Base-by-base conservation (phyloP, 2,329 filamentous ascomycete species). In the Fusarium humuli region DNA sequence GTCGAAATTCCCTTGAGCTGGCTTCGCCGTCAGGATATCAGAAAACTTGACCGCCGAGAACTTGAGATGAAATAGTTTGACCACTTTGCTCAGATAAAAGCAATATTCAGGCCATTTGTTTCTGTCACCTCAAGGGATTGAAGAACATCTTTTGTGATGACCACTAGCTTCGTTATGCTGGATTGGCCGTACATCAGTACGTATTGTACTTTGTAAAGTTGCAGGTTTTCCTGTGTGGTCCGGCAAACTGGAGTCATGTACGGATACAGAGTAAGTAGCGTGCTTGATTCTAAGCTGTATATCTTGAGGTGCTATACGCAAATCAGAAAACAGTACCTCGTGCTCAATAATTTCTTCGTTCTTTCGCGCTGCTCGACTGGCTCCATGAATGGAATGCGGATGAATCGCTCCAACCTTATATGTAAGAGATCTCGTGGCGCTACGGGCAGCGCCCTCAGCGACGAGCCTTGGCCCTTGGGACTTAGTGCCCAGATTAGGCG, bases 381-480 rank as follows among this genome's bases (percentile, higher is more conserved):
- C 48, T 40, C 20, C 37, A 57, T n/a, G 16, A 69, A 37, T 37
- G 64, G 68, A 70, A 70, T 69, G 64, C 68, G 48, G 57, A 60
- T 58, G 59, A 70, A 57, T 67, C 54, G 60, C 40, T 59, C 66
- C 70, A 67, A 66, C 71, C 41, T 61, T 65, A 27, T 45, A 34
- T 52, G n/a, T 53, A 53, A 42, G 61, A 67, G 49, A 67, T 49
- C 61, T 65, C 44, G 50, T 53, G 41, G 55, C 58, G 58, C 65
- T 57, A 63, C 47, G 68, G 69, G 72, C 72, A 72, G 73, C 72
- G 71, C 72, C 72, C 71, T 75, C 69, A 75, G 65, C 65, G 42
- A 69, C 52, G 62, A 73, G 70, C 53, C 69, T 70, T 56, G 54
- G 41, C 59, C 53, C 69, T 67, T 56, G 54, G 37, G 63, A 25